A percentile compares a stretch with the other conserved stretches of the same genome.
Evolutionary conservation across 768 basidiomycete genomes (phyloP).

Genomic region (Cantharellus anzutake): DNA sequence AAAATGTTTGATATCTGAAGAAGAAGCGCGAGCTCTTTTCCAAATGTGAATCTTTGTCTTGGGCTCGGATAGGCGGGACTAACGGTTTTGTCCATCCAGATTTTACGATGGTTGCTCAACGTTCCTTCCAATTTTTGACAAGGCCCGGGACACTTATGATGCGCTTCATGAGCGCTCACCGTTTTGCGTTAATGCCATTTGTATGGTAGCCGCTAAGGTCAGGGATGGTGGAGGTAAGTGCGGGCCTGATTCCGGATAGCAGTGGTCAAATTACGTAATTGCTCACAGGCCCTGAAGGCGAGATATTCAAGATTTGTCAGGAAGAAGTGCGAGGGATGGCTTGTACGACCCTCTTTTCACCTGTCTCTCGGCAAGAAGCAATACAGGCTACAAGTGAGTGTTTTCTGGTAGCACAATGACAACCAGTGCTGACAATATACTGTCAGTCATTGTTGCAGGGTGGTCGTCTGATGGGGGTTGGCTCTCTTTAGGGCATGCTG

Average conservation of each 20-base stretch:
- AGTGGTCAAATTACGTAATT: not conserved
- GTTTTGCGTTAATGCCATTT: constrained; percentile 82
- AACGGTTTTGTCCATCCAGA: constrained; percentile 21
- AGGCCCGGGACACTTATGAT: constrained; percentile 65
- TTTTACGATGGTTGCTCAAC: constrained; percentile 89
- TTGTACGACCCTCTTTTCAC: constrained; percentile 70
- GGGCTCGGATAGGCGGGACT: not conserved
- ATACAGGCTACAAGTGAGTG: constrained; percentile 83
- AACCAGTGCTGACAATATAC: constrained; percentile 2
- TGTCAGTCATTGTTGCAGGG: constrained; percentile 66
- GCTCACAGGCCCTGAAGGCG: constrained; percentile 45
- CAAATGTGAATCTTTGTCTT: not conserved
- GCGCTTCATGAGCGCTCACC: constrained; percentile 75
- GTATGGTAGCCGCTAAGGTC: constrained; percentile 82
- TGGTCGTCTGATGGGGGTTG: constrained; percentile 31
- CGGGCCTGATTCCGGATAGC: constrained; percentile 5
- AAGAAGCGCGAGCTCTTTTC: constrained; percentile 57
- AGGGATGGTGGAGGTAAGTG: constrained; percentile 71
- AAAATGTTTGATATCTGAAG: constrained; percentile 60
- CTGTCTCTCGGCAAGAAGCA: constrained; percentile 68
- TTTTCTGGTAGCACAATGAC: not conserved
- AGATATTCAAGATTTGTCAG: constrained; percentile 48
- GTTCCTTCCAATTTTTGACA: constrained; percentile 78
- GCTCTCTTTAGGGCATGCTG: constrained; percentile 51
- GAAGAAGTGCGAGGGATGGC: constrained; percentile 78